A percentile compares a stretch with the other conserved stretches of the same genome.
phyloP scores from a whole-genome alignment of 306 rosid species.

The Hippophae tibetana region DNA sequence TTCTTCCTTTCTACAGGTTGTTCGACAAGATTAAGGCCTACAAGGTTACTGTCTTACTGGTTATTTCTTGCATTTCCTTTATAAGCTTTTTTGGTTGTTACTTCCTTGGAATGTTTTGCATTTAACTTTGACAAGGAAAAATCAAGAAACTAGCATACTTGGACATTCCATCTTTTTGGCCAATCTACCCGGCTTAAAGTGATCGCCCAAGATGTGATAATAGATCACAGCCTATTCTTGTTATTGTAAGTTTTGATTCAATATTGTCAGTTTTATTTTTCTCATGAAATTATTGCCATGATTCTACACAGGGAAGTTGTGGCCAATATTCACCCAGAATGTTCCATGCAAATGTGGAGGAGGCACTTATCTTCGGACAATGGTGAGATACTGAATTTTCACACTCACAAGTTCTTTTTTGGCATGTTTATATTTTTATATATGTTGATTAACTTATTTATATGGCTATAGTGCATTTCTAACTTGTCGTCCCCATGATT shows the following conservation, averaged over 20 bases:
- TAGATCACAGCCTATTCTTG: neutral
- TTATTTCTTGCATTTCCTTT: neutral
- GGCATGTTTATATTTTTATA: neutral
- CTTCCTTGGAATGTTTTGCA: neutral
- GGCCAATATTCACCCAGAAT: constrained; percentile 17
- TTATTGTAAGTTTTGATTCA: neutral
- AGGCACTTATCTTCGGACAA: constrained; percentile 65
- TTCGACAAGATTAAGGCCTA: constrained; percentile 25
- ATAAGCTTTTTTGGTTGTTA: neutral
- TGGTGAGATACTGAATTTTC: constrained; percentile 33
- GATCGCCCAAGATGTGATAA: neutral
- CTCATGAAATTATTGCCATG: constrained; percentile 12
- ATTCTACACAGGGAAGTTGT: constrained; percentile 30
- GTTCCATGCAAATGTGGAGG: constrained; percentile 37
- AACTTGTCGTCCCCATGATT: no score
- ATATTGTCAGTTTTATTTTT: neutral
- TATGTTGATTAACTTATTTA: neutral
- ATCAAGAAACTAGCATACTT: neutral
- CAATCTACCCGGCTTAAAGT: no score
- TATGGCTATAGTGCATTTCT: neutral
- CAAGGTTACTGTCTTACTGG: constrained; percentile 52
- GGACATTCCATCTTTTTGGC: no score
- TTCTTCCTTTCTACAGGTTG: constrained; percentile 36
- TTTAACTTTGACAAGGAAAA: neutral
- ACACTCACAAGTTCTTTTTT: constrained; percentile 4